These are phyloP conservation scores for Carex myosuroides DNA, from an alignment of 176 grass and related monocot species.

Conservation along the genomic window DNA sequence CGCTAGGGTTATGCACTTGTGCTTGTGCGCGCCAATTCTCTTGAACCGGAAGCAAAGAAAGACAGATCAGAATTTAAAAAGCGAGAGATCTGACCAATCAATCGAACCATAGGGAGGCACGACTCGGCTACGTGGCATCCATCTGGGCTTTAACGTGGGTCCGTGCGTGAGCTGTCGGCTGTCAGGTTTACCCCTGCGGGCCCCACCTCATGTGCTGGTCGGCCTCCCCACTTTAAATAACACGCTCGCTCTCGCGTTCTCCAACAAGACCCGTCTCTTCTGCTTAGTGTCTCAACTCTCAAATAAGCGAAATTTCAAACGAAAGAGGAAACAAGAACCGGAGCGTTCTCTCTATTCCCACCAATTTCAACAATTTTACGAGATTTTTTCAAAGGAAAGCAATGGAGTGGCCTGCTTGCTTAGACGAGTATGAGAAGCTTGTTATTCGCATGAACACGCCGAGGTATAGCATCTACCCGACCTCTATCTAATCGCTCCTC, in stretches of 20 bases:
- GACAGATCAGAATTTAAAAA: slow-evolving; percentile 9
- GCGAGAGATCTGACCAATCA: neutral
- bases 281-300: neutral
- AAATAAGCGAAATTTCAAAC: neutral
- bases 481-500: no score
- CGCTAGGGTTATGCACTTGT: neutral
- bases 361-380: neutral
- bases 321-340: neutral
- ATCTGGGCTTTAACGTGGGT: slow-evolving; percentile 10
- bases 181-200: neutral
- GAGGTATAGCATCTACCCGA: slow-evolving; percentile 2
- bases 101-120: neutral
- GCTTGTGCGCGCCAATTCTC: slow-evolving; percentile 4
- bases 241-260: neutral
- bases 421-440: slow-evolving; percentile 98
- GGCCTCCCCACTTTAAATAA: neutral
- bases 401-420: slow-evolving; percentile 64
- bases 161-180: slow-evolving; percentile 19
- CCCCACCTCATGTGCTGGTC: slow-evolving; percentile 17
- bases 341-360: neutral
- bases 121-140: neutral
- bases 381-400: neutral
- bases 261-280: neutral
- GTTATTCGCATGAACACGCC: slow-evolving; percentile 84
- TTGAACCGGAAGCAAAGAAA: slow-evolving; percentile 20